Percentiles rank a stretch among this genome's conserved stretches.
Evolutionary conservation across 1,139 yeast genomes (phyloP).

Genomic region (Pichia cactophila): DNA sequence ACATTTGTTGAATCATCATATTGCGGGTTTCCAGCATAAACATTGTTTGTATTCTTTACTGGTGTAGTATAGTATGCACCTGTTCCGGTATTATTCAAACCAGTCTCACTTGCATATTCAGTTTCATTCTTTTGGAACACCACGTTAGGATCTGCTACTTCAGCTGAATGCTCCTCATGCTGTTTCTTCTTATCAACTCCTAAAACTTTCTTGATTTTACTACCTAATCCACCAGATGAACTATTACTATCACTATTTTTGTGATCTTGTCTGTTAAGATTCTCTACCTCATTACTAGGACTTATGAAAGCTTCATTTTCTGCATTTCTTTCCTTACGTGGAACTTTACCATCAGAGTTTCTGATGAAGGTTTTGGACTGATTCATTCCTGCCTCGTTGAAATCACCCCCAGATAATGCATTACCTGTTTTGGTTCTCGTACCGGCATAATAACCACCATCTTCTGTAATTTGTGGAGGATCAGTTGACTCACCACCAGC

Average conservation of each 20-base stretch:
- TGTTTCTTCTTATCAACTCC: background rate
- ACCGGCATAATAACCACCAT: conserved; percentile 6
- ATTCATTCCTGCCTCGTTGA: background rate
- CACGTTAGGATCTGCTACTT: background rate
- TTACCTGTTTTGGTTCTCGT: background rate
- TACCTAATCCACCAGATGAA: conserved; percentile 1
- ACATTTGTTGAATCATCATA: background rate
- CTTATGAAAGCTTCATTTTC: background rate
- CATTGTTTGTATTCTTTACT: background rate
- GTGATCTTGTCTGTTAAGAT: background rate
- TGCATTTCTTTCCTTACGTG: background rate
- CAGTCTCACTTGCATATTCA: background rate
- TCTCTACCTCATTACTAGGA: background rate
- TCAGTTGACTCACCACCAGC: background rate
- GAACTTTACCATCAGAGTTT: background rate
- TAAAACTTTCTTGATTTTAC: background rate
- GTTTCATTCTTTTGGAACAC: background rate
- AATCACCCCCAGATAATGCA: background rate
- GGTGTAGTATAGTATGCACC: too few species aligned
- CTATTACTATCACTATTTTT: background rate
- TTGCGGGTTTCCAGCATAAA: background rate
- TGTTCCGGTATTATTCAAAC: background rate
- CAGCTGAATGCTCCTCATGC: background rate
- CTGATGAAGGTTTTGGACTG: background rate
- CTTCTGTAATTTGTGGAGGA: background rate